These are phyloP conservation scores for Aspergillus ustus DNA, from an alignment of 2,329 filamentous ascomycete species.

Conservation along the genomic window DNA sequence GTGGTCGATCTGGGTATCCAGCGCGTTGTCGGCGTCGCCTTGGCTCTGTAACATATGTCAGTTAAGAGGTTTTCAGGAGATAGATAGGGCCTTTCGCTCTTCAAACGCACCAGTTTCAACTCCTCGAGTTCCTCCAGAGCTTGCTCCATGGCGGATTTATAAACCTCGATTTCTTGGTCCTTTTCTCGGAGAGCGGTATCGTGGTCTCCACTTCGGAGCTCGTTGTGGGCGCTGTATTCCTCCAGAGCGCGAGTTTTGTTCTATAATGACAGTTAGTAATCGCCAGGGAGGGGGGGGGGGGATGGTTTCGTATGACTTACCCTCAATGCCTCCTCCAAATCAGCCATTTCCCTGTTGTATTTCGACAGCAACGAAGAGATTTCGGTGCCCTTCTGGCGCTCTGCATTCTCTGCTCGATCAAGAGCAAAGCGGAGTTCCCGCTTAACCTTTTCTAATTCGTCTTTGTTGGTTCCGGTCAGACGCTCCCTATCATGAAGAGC, in stretches of 20 bases:
- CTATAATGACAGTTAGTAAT: constrained; percentile 42
- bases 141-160: constrained; percentile 98
- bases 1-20: constrained; percentile 90
- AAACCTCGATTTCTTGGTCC: constrained; percentile 96
- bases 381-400: constrained; percentile 92
- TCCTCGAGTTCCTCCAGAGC: constrained; percentile 91
- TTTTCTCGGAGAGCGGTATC: constrained; percentile 87
- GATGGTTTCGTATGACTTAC: constrained; percentile 33
- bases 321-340: constrained; percentile 87
- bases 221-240: constrained; percentile 76
- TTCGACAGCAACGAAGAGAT: constrained; percentile 92
- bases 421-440: constrained; percentile 90
- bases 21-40: constrained; percentile 74
- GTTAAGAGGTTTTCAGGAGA: neutral
- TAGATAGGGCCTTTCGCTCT: neutral
- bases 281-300: neutral
- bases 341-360: constrained; percentile 96
- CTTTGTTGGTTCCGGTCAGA: constrained; percentile 80
- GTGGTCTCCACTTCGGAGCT: constrained; percentile 82
- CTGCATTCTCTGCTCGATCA: constrained; percentile 88
- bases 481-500: constrained; percentile 93
- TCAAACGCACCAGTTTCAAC: constrained; percentile 62
- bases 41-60: constrained; percentile 56
- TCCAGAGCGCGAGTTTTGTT: constrained; percentile 88
- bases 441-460: constrained; percentile 92